phyloP scores from a whole-genome alignment of 148 eudicot species.

The Rhododendron mucronatum region DNA sequence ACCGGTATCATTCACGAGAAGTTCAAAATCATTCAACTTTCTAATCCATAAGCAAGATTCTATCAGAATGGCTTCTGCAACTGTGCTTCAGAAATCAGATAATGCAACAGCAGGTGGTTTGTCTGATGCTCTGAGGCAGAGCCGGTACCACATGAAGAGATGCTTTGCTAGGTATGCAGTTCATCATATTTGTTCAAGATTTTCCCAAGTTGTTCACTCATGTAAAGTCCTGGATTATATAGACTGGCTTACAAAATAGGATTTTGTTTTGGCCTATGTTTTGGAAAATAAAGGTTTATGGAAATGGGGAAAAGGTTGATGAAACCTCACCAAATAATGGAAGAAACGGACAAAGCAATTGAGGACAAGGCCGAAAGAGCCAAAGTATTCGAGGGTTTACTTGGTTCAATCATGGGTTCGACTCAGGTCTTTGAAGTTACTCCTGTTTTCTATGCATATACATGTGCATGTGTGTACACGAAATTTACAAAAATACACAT shows the following conservation, averaged over 20 bases:
- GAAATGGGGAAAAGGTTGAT: slow-evolving; percentile 61
- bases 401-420: slow-evolving; percentile 70
- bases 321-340: slow-evolving; percentile 64
- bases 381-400: slow-evolving; percentile 68
- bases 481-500: neutral
- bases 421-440: slow-evolving; percentile 52
- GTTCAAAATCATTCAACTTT: neutral
- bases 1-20: neutral
- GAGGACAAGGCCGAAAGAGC: slow-evolving; percentile 65
- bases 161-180: slow-evolving; percentile 53
- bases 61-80: slow-evolving; percentile 39
- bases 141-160: slow-evolving; percentile 68
- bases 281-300: slow-evolving; percentile 28
- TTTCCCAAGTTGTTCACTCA: neutral
- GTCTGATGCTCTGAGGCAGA: slow-evolving; percentile 59
- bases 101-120: slow-evolving; percentile 42
- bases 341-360: slow-evolving; percentile 58
- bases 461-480: neutral
- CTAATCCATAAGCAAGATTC: neutral
- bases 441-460: neutral
- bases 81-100: slow-evolving; percentile 32
- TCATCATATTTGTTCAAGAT: neutral
- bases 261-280: neutral
- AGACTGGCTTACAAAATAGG: neutral
- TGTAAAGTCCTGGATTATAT: neutral